Evolutionary conservation across 306 rosid genomes (phyloP).

Genomic region (Luffa aegyptiaca): DNA sequence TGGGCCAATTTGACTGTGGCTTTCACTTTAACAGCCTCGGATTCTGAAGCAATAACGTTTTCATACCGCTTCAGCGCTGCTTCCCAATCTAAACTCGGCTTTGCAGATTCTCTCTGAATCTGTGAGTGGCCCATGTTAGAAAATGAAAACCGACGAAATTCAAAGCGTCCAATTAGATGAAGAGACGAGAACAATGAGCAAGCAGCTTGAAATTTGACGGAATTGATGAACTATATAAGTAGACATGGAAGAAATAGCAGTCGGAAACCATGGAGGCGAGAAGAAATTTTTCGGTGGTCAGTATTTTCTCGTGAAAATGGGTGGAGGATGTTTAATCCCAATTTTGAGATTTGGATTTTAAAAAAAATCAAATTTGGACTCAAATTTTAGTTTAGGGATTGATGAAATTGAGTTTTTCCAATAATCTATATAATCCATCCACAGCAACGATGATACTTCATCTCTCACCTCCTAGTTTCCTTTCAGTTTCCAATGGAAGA

Average conservation of each 20-base stretch:
- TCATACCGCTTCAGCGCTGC: background rate
- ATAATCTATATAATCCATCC: too few relatives aligned
- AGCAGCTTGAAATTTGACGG: background rate
- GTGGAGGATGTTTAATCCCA: too few relatives aligned
- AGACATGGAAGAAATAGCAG: background rate
- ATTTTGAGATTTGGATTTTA: too few relatives aligned
- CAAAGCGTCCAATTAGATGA: background rate
- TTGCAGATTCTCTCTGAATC: background rate
- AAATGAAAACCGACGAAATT: background rate
- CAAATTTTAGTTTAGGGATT: too few relatives aligned
- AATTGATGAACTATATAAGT: background rate
- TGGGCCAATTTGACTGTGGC: background rate
- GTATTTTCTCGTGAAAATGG: too few relatives aligned
- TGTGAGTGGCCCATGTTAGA: background rate
- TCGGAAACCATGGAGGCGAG: background rate
- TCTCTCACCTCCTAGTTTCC: too few relatives aligned
- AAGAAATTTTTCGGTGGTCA: background rate
- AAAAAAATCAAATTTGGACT: too few relatives aligned
- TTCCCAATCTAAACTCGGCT: background rate
- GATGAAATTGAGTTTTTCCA: too few relatives aligned
- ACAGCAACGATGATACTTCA: too few relatives aligned
- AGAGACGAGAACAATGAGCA: background rate
- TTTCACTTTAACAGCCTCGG: conserved; percentile 3
- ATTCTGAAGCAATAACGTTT: background rate
- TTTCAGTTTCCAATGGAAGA: too few relatives aligned